Evolutionary conservation across 176 grass and related monocot species (phyloP).

Genomic region (Alloteropsis semialata): DNA sequence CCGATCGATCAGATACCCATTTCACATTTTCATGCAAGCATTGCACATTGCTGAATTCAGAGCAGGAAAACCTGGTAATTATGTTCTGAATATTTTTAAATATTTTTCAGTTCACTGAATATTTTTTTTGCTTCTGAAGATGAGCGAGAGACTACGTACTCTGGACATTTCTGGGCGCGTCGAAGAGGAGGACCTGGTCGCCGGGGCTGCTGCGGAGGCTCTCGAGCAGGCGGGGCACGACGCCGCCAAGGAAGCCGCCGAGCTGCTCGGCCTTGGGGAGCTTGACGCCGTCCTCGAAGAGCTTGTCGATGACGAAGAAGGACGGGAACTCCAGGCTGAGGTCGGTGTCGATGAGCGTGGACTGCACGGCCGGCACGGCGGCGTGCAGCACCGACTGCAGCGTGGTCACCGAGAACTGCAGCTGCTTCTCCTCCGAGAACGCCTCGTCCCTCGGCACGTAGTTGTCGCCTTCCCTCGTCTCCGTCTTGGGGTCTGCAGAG

Average conservation of each 20-base stretch:
- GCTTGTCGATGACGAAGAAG: slow-evolving; percentile 63
- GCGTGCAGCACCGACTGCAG: slow-evolving; percentile 52
- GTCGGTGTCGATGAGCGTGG: slow-evolving; percentile 36
- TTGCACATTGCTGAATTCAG: background rate
- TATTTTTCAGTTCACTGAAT: too few relatives aligned
- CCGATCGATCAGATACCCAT: background rate
- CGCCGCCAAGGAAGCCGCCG: slow-evolving; percentile 27
- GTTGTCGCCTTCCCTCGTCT: slow-evolving; percentile 35
- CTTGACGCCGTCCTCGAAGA: slow-evolving; percentile 70
- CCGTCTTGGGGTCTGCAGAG: slow-evolving; percentile 48
- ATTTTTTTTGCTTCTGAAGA: too few relatives aligned
- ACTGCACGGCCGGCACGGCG: slow-evolving; percentile 41
- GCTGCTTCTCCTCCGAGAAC: slow-evolving; percentile 70
- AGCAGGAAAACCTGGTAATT: background rate
- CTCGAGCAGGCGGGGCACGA: slow-evolving; percentile 47
- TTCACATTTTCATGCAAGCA: background rate
- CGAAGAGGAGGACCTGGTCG: slow-evolving; percentile 43
- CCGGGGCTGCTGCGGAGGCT: slow-evolving; percentile 27
- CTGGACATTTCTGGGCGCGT: slow-evolving; percentile 41
- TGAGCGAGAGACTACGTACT: slow-evolving; percentile 35
- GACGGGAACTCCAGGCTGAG: slow-evolving; percentile 34
- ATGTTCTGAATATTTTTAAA: background rate
- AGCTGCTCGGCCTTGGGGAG: slow-evolving; percentile 28
- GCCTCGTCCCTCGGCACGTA: slow-evolving; percentile 85
- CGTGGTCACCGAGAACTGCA: slow-evolving; percentile 50